Percentiles rank a stretch among this genome's conserved stretches.
phyloP scores from a whole-genome alignment of 2,329 filamentous ascomycete species.

The Pyrenophora teres region DNA sequence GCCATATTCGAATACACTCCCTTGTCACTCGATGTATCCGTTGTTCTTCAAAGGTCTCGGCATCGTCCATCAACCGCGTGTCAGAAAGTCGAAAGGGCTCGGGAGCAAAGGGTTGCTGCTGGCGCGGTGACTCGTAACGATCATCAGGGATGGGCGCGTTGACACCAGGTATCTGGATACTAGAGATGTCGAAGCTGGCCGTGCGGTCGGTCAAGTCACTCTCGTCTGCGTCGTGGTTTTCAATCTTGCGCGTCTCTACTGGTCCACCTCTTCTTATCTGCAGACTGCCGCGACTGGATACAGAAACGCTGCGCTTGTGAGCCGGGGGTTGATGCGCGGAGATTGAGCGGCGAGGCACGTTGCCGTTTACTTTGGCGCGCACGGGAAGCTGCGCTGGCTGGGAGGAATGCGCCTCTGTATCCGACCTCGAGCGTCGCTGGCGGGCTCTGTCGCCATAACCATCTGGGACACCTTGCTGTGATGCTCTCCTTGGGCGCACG shows the following conservation, averaged over 20 bases:
- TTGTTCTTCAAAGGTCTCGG: constrained; percentile 48
- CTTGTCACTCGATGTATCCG: constrained; percentile 36
- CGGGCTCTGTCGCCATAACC: constrained; percentile 7
- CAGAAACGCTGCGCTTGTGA: constrained; percentile 36
- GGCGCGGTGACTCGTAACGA: constrained; percentile 14
- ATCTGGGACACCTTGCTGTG: constrained; percentile 15
- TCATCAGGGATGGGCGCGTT: constrained; percentile 41
- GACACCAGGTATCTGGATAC: constrained; percentile 42
- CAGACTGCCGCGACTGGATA: constrained; percentile 45
- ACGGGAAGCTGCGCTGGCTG: constrained; percentile 31
- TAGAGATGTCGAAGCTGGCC: constrained; percentile 34
- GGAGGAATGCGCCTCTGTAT: constrained; percentile 31
- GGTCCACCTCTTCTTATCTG: constrained; percentile 33
- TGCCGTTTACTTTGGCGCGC: constrained; percentile 32
- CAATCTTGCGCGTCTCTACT: constrained; percentile 15
- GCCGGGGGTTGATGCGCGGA: constrained; percentile 28
- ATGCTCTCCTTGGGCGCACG: constrained; percentile 25
- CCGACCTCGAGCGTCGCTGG: constrained; percentile 32
- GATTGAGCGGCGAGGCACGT: constrained; percentile 18
- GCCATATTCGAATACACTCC: constrained; percentile 53
- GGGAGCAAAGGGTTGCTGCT: constrained; percentile 28
- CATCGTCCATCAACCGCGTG: constrained; percentile 57
- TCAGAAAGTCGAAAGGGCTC: constrained; percentile 56
- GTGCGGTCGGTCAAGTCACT: constrained; percentile 41
- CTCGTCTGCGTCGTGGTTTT: constrained; percentile 31